Base-by-base conservation (phyloP, 768 basidiomycete genomes). In the Lactifluus pinguis region DNA sequence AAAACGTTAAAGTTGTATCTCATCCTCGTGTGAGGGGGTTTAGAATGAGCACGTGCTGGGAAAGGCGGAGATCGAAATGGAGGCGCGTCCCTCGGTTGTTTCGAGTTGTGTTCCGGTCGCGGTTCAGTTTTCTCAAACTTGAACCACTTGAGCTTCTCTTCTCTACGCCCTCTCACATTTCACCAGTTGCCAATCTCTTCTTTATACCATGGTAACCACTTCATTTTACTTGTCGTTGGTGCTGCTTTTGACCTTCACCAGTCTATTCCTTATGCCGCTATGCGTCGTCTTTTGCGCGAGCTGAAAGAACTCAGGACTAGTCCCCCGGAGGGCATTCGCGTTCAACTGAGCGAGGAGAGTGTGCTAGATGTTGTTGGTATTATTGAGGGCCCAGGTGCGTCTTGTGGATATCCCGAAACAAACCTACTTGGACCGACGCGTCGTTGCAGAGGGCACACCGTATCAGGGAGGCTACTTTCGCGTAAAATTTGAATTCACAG, bases 241-340 rank as follows among this genome's bases (percentile, higher is more conserved):
- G 4, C 30, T 30, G 5, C 21, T 36, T 44, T 19, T 49, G 21
- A 38, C n/a, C 13, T 30, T 47, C 13, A 34, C 21, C 10, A 79
- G 78, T 74, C 78, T 48, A 69, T 79, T 45, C 66, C 72, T 25
- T 80, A 85, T 60, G 71, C 81, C 59, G 83, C 83, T 45, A 81
- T 92, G 75, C 91, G 93, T 65, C 86, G 90, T 62, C 76, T 97
- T 69, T 88, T 95, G 80, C 85, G 89, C 55, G 94, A 97, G 75
- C 79, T 94, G 48, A 80, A 77, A 42, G 86, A 89, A 67, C 82
- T 98, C 61, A 84, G 85, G 73, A 86, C 79, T 63, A 85, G 77
- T 63, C 94, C 94, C 39, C 89, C 89, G 13, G 94, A 97, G 69
- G 94, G 93, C n/a, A 92, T 97, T 70, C 85, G 94, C 67, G 80